Evolutionary conservation across 257 asterid species (phyloP), one percentile per base, ranked within the genome.

Genomic region (Orobanche coerulescens): DNA sequence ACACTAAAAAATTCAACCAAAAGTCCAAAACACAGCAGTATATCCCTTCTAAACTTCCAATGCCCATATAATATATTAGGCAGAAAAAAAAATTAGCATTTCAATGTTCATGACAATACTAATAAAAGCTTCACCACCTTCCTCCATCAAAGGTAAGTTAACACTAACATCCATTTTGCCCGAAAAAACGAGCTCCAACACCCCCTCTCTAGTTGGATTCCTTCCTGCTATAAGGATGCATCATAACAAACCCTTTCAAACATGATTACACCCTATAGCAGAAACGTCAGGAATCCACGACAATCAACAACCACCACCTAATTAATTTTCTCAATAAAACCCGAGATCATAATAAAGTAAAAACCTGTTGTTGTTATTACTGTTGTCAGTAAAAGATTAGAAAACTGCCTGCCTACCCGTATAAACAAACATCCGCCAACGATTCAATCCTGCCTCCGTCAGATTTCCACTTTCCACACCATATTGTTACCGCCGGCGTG

Each of bases 381-480:
- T 74, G n/a, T 52, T 73, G 86, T 85, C 78, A 80, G 86, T 81
- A 63, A 62, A n/a, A 36, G 61, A 77, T 78, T 73, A 76, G 78
- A 66, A 63, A n/a, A 73, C 78, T 76, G 77, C 62, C 80, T n/a
- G n/a, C 57, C 80, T 71, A 69, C 65, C 79, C 47, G 36, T 80
- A 82, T 78, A 75, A 80, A 85, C 90, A 80, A 50, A 65, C n/a
- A 79, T 72, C 71, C 73, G 2, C 6, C 11, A 1, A 36, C 53
- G 63, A 19, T 58, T 4, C 65, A 71, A 57, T 73, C 71, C 79
- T 68, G 71, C 62, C 3, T 16, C 61, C 16, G 78, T 80, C 80
- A 84, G 69, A 89, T 72, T 70, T 81, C 84, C 75, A 85, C 83
- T 71, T 88, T 85, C 88, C 90, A 75, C 15, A 71, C 70, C 47